Percentiles rank a stretch among this genome's conserved stretches.
Evolutionary conservation across 495 filamentous ascomycete genomes (phyloP).

Genomic region (Aspergillus affinis): DNA sequence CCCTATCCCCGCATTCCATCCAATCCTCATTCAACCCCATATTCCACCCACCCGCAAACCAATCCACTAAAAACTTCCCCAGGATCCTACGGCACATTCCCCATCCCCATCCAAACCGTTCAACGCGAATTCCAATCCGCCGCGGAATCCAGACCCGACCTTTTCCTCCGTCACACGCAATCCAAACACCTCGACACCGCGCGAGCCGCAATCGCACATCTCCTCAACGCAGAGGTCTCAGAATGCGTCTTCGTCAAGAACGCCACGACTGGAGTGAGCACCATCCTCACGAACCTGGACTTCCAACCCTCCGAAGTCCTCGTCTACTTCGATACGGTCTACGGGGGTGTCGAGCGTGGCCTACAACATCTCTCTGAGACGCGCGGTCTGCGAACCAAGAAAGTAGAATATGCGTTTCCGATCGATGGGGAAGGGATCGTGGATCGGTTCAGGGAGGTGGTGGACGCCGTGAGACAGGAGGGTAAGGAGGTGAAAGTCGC

Average conservation of each 20-base stretch:
- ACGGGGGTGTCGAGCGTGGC: constrained; percentile 70
- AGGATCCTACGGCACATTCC: constrained; percentile 83
- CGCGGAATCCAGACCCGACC: constrained; percentile 66
- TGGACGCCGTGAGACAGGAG: constrained; percentile 40
- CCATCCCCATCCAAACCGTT: constrained; percentile 55
- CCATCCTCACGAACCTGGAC: constrained; percentile 69
- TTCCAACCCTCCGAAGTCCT: constrained; percentile 62
- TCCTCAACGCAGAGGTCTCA: constrained; percentile 60
- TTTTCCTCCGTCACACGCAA: constrained; percentile 67
- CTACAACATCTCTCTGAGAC: constrained; percentile 68
- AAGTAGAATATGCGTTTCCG: constrained; percentile 55
- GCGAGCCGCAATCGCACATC: constrained; percentile 59
- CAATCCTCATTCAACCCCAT: neutral
- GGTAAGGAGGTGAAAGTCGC: constrained; percentile 56
- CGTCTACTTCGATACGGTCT: constrained; percentile 70
- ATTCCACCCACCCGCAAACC: constrained; percentile 5
- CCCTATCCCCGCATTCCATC: neutral
- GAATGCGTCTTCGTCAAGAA: constrained; percentile 79
- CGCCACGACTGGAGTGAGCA: constrained; percentile 77
- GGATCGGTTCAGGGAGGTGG: constrained; percentile 45
- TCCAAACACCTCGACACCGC: constrained; percentile 59
- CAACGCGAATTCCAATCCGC: constrained; percentile 57
- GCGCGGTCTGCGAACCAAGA: constrained; percentile 35
- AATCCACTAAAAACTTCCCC: constrained; percentile 4
- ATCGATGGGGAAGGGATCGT: constrained; percentile 59